Conservation (phyloP, 345 rosid species). For the Gossypium longicalyx region DNA sequence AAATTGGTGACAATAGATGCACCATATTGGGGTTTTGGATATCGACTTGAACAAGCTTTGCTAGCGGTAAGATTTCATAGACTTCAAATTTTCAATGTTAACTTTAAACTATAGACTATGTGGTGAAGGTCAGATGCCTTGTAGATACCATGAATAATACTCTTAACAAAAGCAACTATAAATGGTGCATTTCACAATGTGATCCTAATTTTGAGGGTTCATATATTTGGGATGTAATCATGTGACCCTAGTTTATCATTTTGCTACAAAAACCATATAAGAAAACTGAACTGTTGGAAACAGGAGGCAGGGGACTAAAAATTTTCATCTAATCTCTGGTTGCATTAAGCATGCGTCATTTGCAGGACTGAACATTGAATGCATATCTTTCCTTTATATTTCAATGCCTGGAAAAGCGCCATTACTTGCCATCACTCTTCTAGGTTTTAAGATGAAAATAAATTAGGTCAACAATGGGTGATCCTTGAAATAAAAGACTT, state of each 20-base stretch:
- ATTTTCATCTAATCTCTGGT: background rate
- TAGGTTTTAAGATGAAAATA: background rate
- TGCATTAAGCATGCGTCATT: background rate
- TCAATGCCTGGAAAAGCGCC: background rate
- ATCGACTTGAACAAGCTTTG: slow-evolving; percentile 69
- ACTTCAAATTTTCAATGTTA: background rate
- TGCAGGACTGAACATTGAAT: background rate
- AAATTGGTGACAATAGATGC: slow-evolving; percentile 68
- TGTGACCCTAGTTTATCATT: too few species aligned
- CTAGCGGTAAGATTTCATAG: slow-evolving; percentile 39
- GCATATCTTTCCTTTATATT: background rate
- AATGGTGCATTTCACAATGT: background rate
- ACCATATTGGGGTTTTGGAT: slow-evolving; percentile 76
- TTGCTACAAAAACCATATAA: too few species aligned
- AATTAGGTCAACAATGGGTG: background rate
- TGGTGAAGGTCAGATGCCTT: background rate
- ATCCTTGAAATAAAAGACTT: background rate
- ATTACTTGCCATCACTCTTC: background rate
- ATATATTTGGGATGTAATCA: too few species aligned
- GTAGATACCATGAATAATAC: background rate
- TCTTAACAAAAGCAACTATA: background rate
- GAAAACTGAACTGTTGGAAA: background rate
- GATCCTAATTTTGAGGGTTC: background rate
- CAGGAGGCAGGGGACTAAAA: background rate
- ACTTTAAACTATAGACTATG: background rate